Conservation (phyloP, 768 basidiomycete species). For the Pleurotus eryngii region DNA sequence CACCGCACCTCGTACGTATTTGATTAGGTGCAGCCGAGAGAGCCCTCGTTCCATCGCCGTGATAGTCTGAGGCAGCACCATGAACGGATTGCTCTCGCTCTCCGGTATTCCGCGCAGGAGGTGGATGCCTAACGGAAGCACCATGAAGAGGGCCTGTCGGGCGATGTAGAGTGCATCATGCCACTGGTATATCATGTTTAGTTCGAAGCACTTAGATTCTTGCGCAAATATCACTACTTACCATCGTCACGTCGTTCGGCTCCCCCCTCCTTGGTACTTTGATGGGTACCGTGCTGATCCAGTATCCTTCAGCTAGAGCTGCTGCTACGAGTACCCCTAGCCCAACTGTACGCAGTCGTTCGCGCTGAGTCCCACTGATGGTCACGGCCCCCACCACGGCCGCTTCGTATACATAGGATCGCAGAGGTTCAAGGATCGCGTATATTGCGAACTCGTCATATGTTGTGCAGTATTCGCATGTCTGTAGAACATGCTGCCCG, state of each 20-base stretch:
- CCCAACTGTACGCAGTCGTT: constrained; percentile 41
- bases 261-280: constrained; percentile 36
- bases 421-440: constrained; percentile 48
- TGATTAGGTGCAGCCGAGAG: constrained; percentile 49
- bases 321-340: constrained; percentile 47
- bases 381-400: constrained; percentile 51
- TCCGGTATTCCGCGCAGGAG: constrained; percentile 34
- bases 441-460: constrained; percentile 59
- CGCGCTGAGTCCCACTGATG: constrained; percentile 32
- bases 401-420: constrained; percentile 59
- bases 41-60: constrained; percentile 27
- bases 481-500: constrained; percentile 61
- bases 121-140: constrained; percentile 50
- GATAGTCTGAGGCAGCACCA: constrained; percentile 22
- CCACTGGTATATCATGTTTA: constrained; percentile 43
- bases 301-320: constrained; percentile 53
- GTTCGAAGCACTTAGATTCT: not conserved
- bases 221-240: constrained; percentile 15
- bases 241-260: constrained; percentile 27
- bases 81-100: constrained; percentile 24
- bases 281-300: constrained; percentile 43
- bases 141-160: constrained; percentile 58
- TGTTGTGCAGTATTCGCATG: constrained; percentile 65
- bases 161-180: constrained; percentile 54
- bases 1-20: constrained; percentile 53